Conservation (phyloP, 768 basidiomycete genomes). For the Termitomyces sp. region DNA sequence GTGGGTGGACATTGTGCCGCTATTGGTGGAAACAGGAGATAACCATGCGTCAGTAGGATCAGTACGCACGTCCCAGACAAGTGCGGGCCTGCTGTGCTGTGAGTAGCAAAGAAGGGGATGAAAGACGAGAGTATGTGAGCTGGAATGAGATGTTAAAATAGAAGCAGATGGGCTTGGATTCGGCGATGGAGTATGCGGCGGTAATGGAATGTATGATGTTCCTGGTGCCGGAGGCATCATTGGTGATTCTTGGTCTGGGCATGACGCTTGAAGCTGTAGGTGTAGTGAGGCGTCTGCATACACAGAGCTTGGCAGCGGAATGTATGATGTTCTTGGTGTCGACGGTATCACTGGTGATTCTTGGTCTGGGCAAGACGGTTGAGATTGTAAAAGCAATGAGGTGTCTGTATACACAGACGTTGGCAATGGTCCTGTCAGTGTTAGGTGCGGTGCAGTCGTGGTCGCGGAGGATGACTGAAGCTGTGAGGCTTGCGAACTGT, state of each 20-base stretch:
- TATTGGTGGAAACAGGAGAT: conserved; percentile 1
- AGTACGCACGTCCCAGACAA: conserved; percentile 48
- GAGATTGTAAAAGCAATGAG: background rate
- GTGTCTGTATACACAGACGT: background rate
- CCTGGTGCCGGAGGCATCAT: background rate
- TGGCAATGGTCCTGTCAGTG: background rate
- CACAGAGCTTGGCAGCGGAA: background rate
- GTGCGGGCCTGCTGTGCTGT: conserved; percentile 23
- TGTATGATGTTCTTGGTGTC: background rate
- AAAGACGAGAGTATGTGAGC: conserved; percentile 9
- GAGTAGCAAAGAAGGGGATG: conserved; percentile 34
- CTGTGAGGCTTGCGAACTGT: background rate
- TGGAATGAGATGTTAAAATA: background rate
- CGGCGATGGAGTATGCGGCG: conserved; percentile 2
- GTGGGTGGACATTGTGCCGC: conserved; percentile 4
- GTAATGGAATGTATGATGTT: background rate
- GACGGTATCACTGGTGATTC: background rate
- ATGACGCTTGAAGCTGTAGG: background rate
- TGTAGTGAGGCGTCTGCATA: background rate
- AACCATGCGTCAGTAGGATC: conserved; percentile 24
- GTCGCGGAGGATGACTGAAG: background rate
- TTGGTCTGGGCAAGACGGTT: background rate
- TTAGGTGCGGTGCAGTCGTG: background rate
- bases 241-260: background rate
- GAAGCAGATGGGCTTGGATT: background rate